Evolutionary conservation across 2,329 filamentous ascomycete genomes (phyloP).

Genomic region (Colletotrichum sp.): DNA sequence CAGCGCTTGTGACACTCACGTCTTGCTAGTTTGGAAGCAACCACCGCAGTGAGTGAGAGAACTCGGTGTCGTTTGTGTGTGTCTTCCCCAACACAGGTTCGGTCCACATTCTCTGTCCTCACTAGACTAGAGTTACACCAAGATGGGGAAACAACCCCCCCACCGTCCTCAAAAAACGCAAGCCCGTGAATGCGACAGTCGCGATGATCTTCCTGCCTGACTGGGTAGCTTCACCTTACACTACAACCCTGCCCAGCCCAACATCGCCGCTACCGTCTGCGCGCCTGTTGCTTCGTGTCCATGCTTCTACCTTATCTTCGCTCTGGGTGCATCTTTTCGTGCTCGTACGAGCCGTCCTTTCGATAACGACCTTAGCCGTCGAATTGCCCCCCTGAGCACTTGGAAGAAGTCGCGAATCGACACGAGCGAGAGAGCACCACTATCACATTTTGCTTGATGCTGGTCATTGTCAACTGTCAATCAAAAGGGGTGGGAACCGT

Average conservation of each 20-base stretch:
- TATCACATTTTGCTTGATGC: not conserved
- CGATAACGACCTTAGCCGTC: not conserved
- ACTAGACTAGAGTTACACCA: not conserved
- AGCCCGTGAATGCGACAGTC: not conserved
- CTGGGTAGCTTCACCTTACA: not conserved
- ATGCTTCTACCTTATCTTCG: not conserved
- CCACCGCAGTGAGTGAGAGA: not conserved
- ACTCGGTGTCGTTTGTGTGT: not conserved
- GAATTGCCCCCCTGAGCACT: not conserved
- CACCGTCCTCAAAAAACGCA: not conserved
- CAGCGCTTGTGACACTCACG: not conserved
- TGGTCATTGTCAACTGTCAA: not conserved
- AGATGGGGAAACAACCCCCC: not conserved
- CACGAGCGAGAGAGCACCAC: not conserved
- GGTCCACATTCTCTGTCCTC: not conserved
- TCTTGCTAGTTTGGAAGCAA: not conserved
- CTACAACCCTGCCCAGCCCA: not conserved
- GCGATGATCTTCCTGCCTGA: not conserved
- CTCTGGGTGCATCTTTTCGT: not conserved
- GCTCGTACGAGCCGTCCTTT: not conserved
- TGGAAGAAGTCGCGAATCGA: not conserved
- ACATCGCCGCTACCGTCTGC: not conserved
- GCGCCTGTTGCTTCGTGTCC: not conserved
- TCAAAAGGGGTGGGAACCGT: not conserved
- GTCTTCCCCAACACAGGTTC: not conserved